Evolutionary conservation across 2,329 filamentous ascomycete species (phyloP).

Genomic region (Alternaria gaisen): DNA sequence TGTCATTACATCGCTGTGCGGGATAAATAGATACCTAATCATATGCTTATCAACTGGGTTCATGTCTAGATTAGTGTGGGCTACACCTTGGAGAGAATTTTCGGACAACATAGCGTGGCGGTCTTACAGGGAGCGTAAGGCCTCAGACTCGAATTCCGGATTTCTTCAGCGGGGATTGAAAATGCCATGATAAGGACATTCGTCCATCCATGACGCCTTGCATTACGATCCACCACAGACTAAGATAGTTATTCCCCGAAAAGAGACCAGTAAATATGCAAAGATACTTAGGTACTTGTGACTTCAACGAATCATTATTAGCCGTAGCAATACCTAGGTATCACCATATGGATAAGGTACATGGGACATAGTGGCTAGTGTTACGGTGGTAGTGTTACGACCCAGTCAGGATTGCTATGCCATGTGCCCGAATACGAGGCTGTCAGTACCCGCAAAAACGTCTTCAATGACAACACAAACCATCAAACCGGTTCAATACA

Average conservation of each 20-base stretch:
- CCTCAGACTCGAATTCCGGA: neutral
- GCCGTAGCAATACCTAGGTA: neutral
- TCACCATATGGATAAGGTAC: neutral
- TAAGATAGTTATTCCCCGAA: neutral
- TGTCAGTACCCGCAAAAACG: neutral
- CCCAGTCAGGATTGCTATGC: neutral
- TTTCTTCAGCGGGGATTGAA: neutral
- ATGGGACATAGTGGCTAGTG: neutral
- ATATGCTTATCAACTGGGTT: neutral
- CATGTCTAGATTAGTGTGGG: neutral
- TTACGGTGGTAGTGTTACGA: neutral
- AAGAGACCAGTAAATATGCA: neutral
- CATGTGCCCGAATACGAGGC: neutral
- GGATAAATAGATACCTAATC: neutral
- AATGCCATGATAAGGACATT: neutral
- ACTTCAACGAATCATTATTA: neutral
- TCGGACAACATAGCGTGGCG: neutral
- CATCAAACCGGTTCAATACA: neutral
- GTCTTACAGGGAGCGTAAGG: neutral
- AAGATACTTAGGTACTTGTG: neutral
- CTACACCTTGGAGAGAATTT: neutral
- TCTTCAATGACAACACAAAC: neutral
- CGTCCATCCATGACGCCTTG: constrained; percentile 1
- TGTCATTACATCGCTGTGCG: neutral
- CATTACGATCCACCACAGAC: neutral